phyloP scores from a whole-genome alignment of 768 basidiomycete species.

The Chalciporus chontae region DNA sequence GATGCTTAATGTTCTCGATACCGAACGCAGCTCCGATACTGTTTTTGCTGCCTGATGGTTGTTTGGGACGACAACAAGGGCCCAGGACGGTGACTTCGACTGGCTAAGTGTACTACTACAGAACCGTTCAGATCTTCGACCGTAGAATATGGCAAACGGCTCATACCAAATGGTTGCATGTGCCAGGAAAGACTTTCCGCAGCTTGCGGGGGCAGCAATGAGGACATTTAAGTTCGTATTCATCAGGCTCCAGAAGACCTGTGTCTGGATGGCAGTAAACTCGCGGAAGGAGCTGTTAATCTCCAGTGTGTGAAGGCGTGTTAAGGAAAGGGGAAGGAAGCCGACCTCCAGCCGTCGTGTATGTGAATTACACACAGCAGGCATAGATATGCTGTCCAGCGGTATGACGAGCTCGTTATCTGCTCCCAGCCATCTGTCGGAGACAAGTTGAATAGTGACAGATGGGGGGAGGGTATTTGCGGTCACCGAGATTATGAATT shows the following conservation, averaged over 20 bases:
- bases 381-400: slow-evolving; percentile 75
- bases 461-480: slow-evolving; percentile 54
- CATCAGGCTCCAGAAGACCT: slow-evolving; percentile 78
- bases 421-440: slow-evolving; percentile 91
- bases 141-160: background rate
- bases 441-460: slow-evolving; percentile 75
- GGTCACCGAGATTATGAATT: slow-evolving; percentile 79
- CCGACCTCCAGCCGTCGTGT: slow-evolving; percentile 71
- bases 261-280: slow-evolving; percentile 87
- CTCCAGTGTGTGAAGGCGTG: slow-evolving; percentile 45
- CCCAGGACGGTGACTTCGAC: slow-evolving; percentile 45
- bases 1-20: slow-evolving; percentile 39
- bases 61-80: slow-evolving; percentile 61
- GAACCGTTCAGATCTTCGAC: slow-evolving; percentile 11
- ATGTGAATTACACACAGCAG: slow-evolving; percentile 50
- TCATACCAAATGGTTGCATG: slow-evolving; percentile 71
- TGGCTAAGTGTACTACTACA: slow-evolving; percentile 54
- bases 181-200: slow-evolving; percentile 76
- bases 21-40: slow-evolving; percentile 46
- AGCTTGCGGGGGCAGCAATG: slow-evolving; percentile 73
- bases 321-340: slow-evolving; percentile 56
- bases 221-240: slow-evolving; percentile 66
- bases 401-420: slow-evolving; percentile 68
- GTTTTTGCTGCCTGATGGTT: slow-evolving; percentile 54
- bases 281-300: slow-evolving; percentile 46